These are phyloP conservation scores for Agastache rugosa DNA, from an alignment of 257 asterid species.

Conservation along the genomic window DNA sequence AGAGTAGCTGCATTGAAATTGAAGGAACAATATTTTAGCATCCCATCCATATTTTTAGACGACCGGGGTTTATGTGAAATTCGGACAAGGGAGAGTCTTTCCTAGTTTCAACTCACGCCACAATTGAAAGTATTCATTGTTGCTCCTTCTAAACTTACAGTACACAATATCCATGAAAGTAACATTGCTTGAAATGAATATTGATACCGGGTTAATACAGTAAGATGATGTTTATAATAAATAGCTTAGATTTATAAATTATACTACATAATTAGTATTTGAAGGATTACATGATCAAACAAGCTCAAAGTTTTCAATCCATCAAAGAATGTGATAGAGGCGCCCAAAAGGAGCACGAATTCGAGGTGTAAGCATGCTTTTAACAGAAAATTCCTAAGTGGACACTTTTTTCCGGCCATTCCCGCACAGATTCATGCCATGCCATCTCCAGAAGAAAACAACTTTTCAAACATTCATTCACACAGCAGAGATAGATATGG, in stretches of 20 bases:
- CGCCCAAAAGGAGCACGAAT: no score
- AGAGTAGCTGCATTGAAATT: not conserved
- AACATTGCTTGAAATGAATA: not conserved
- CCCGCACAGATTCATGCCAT: not conserved
- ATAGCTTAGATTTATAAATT: no score
- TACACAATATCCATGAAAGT: not conserved
- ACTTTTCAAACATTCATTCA: not conserved
- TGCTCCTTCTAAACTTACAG: not conserved
- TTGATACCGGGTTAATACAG: no score
- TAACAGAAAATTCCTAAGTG: no score
- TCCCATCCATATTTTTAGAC: not conserved
- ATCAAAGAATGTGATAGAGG: no score
- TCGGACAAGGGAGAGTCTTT: no score
- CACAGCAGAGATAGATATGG: not conserved
- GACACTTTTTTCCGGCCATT: no score
- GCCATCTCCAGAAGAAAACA: not conserved
- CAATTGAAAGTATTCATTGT: not conserved
- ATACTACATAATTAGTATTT: no score
- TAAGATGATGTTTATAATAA: no score
- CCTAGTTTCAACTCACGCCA: not conserved
- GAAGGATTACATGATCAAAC: no score
- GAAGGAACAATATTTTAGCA: not conserved
- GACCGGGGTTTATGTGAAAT: not conserved
- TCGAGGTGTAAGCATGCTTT: no score
- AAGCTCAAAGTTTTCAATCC: no score